Conservation (phyloP, 2,329 filamentous ascomycete species). For the Cercospora berteroae region DNA sequence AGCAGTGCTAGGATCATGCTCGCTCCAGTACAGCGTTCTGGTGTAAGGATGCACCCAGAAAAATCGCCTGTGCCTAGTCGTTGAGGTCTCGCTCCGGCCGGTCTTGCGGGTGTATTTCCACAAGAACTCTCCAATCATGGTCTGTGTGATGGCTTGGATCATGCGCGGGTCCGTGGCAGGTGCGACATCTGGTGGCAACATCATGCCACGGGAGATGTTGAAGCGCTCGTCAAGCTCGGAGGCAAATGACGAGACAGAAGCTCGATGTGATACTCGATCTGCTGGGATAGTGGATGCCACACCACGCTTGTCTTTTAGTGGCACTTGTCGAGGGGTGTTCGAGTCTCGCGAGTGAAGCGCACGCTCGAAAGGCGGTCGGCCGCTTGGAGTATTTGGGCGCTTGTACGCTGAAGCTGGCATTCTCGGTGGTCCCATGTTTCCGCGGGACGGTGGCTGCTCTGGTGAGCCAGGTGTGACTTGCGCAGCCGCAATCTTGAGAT, state of each 20-base stretch:
- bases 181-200: conserved; percentile 61
- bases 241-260: conserved; percentile 90
- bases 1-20: conserved; percentile 76
- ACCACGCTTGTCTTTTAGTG: conserved; percentile 44
- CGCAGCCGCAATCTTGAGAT: conserved; percentile 78
- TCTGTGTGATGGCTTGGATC: conserved; percentile 98
- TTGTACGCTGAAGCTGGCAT: conserved; percentile 74
- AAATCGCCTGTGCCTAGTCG: conserved; percentile 87
- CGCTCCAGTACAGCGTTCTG: conserved; percentile 93
- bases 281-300: conserved; percentile 15
- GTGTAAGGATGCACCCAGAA: conserved; percentile 99
- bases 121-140: conserved; percentile 97
- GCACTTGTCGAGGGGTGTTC: conserved; percentile 57
- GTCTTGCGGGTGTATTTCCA: conserved; percentile 99
- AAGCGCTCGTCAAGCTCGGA: conserved; percentile 92
- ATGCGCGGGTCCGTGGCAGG: conserved; percentile 83
- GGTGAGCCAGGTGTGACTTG: conserved; percentile 51
- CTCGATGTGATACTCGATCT: conserved; percentile 55
- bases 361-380: conserved; percentile 23
- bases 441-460: conserved; percentile 34
- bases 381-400: conserved; percentile 33
- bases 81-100: conserved; percentile 83
- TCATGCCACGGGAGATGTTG: conserved; percentile 63
- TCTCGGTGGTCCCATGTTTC: conserved; percentile 78
- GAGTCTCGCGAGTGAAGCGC: conserved; percentile 39